phyloP scores from a whole-genome alignment of 768 basidiomycete genomes.

The Zangia roseola region DNA sequence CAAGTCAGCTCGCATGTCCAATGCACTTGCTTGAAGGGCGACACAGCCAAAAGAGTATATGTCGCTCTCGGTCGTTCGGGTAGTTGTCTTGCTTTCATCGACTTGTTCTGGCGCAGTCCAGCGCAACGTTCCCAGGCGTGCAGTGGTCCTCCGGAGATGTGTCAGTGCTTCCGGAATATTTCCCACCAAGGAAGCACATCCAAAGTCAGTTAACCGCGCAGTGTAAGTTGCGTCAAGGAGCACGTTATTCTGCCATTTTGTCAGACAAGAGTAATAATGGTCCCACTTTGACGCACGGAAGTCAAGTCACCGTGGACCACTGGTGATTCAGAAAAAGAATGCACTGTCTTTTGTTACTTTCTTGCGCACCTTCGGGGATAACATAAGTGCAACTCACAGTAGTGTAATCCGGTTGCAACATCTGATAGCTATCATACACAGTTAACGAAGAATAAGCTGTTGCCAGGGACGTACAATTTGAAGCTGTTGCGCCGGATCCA shows the following conservation, averaged over 20 bases:
- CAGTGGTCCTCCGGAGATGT: constrained; percentile 23
- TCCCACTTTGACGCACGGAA: background rate
- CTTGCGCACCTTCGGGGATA: no score
- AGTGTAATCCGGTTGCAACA: constrained; percentile 5
- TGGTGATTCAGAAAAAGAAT: no score
- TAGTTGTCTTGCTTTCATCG: no score
- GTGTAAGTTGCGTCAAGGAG: constrained; percentile 21
- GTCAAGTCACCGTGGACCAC: no score
- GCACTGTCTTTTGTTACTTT: no score
- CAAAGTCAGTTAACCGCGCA: constrained; percentile 44
- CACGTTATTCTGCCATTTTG: constrained; percentile 8
- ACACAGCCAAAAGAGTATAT: no score
- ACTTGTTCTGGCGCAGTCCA: no score
- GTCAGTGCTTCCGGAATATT: background rate
- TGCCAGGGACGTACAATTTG: constrained; percentile 16
- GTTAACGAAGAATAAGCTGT: constrained; percentile 14
- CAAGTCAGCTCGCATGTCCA: no score
- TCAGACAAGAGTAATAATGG: background rate
- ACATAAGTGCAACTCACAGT: background rate
- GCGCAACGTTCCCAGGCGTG: constrained; percentile 35
- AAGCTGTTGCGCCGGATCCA: background rate
- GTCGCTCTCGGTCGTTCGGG: no score
- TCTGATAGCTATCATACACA: constrained; percentile 6
- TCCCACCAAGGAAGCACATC: constrained; percentile 18
- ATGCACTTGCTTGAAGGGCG: no score